These are phyloP conservation scores for Backusella westeae DNA, from an alignment of 192 early-diverging fungal species.

Conservation along the genomic window DNA sequence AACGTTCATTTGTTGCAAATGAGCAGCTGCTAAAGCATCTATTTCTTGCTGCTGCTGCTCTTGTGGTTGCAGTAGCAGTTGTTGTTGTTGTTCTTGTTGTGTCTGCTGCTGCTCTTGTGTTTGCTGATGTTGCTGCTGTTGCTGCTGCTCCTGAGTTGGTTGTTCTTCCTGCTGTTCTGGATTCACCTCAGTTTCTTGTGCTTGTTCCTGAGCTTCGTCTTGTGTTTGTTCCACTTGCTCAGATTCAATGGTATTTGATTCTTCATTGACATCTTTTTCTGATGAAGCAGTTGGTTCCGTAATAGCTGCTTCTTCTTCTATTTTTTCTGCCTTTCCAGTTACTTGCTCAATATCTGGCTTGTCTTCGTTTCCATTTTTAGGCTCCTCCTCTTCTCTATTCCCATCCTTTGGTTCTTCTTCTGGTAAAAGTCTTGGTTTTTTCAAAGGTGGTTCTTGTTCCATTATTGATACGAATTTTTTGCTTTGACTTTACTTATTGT, in stretches of 20 bases:
- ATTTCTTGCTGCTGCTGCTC: constrained; percentile 6
- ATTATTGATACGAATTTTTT: neutral
- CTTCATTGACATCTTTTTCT: neutral
- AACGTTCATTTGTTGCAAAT: constrained; percentile 24
- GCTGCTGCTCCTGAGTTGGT: neutral
- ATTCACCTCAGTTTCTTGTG: neutral
- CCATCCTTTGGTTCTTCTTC: neutral
- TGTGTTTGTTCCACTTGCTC: neutral
- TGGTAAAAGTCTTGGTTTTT: neutral
- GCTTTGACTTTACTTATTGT: neutral
- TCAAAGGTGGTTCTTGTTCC: constrained; percentile 4
- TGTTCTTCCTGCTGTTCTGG: neutral
- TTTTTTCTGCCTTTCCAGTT: neutral
- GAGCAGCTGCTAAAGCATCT: constrained; percentile 6
- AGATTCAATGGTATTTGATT: neutral
- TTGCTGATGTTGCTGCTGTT: constrained; percentile 1
- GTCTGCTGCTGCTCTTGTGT: neutral
- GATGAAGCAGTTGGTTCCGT: neutral
- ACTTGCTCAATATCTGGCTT: neutral
- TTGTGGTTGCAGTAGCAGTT: neutral
- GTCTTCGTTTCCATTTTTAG: neutral
- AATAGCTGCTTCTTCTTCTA: neutral
- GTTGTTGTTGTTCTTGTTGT: constrained; percentile 10
- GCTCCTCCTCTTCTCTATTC: neutral
- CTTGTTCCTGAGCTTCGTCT: neutral